Evolutionary conservation across 495 filamentous ascomycete genomes (phyloP), one percentile per base, ranked within the genome.

Genomic region (Rostrohypoxylon terebratum): DNA sequence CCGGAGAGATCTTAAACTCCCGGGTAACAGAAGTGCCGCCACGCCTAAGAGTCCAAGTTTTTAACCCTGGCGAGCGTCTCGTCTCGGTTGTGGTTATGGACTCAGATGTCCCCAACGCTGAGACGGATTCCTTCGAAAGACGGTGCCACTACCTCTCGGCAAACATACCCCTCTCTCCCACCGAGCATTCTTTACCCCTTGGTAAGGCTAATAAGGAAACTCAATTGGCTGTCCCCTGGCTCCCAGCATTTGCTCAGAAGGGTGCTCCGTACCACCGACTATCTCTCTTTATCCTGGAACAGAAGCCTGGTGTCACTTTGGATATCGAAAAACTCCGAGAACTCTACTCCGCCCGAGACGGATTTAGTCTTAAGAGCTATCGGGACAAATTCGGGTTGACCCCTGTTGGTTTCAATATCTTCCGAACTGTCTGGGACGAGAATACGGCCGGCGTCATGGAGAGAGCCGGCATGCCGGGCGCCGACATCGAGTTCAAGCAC

Each of bases 221-320:
- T 2, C 87, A 94, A 69, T 83, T 92, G 11, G 84, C 94, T 48
- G 85, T 94, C 2, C 90, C 92, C 3, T 99, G 94, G 92, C 80
- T 94, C 1, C 90, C 96, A 1, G 91, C 96, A 1, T 91, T 89
- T 68, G 91, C 93, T 2, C 93, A 98, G 77, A 96, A 93, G 83
- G 96, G 96, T 53, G 86, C 89, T 14, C 94, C 94, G 1, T 98
- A 98, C 79, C 96, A 98, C 82, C 91, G 96, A 57, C 85, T 97
- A 38, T 87, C 88, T 31, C 77, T 98, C 55, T 92, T 97, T 79
- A 83, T 98, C 53, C 83, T 98, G 34, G 86, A 94, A 81, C 96
- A 99, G 81, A 83, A 86, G 44, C 80, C 87, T 23, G 87, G 86
- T 23, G 71, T 84, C 63, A 80, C 79, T 0, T 71, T 97, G 45